Conservation (phyloP, 148 eudicot genomes). For the Nepenthes mirabilis region DNA sequence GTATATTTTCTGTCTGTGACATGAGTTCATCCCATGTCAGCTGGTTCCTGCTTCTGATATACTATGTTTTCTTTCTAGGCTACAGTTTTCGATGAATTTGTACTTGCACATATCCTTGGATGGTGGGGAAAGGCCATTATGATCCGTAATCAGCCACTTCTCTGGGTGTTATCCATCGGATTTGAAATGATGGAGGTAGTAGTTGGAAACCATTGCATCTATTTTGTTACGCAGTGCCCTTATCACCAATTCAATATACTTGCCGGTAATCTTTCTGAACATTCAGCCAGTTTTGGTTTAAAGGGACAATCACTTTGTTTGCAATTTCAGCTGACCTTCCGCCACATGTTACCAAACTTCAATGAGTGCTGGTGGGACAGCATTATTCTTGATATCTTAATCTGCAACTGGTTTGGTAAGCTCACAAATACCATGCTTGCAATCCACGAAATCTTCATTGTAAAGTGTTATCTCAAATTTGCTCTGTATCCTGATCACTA, state of each 20-base stretch:
- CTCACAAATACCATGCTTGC: background rate
- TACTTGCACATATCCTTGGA: slow-evolving; percentile 85
- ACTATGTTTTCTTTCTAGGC: slow-evolving; percentile 31
- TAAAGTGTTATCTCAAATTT: background rate
- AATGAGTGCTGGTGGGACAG: slow-evolving; percentile 99
- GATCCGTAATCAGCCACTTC: slow-evolving; percentile 98
- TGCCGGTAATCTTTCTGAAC: background rate
- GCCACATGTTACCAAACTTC: slow-evolving; percentile 98
- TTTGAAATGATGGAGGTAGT: slow-evolving; percentile 95
- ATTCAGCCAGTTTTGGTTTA: background rate
- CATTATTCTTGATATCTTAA: slow-evolving; percentile 80
- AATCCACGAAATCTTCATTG: background rate
- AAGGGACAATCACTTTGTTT: background rate
- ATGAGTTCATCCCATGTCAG: too few relatives aligned
- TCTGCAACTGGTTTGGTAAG: slow-evolving; percentile 99
- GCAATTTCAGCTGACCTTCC: slow-evolving; percentile 72
- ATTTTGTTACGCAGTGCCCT: background rate
- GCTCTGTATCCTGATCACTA: background rate
- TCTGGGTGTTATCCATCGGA: slow-evolving; percentile 91
- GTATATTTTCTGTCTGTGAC: background rate
- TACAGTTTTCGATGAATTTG: slow-evolving; percentile 91
- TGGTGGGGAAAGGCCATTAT: slow-evolving; percentile 99
- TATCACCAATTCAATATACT: too few relatives aligned
- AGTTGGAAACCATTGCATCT: background rate
- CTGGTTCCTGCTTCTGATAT: slow-evolving; percentile 1